Conservation (phyloP, 495 filamentous ascomycete species). For the Aspergillus conjunctus region DNA sequence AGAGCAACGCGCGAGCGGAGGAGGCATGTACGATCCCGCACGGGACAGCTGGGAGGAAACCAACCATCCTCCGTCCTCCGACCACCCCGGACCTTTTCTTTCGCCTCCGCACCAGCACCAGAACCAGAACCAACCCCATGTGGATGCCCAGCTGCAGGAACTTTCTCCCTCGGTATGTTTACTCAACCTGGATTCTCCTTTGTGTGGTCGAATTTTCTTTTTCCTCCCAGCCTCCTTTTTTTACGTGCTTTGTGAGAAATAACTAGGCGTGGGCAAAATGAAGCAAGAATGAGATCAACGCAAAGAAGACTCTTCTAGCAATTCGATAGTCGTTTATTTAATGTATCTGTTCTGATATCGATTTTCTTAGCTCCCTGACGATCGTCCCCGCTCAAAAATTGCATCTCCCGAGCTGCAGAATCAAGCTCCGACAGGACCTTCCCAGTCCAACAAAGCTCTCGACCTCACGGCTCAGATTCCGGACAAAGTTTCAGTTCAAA, state of each 20-base stretch:
- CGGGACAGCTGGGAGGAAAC: conserved; percentile 38
- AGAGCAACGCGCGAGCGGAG: conserved; percentile 14
- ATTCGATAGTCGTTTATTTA: background rate
- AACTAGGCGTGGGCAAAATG: too few species aligned
- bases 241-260: background rate
- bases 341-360: background rate
- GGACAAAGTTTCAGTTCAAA: background rate
- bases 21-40: conserved; percentile 47
- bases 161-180: conserved; percentile 19
- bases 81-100: conserved; percentile 1
- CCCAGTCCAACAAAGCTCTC: conserved; percentile 3
- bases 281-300: too few species aligned
- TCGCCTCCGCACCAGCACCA: background rate
- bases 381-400: conserved; percentile 6
- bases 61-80: conserved; percentile 1
- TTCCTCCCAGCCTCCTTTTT: background rate
- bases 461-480: conserved; percentile 7
- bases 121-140: conserved; percentile 3
- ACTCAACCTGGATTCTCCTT: background rate
- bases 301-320: too few species aligned
- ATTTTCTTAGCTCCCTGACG: conserved; percentile 17
- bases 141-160: conserved; percentile 1
- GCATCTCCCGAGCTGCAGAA: conserved; percentile 5
- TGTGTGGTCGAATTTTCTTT: background rate
- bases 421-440: conserved; percentile 5